These are phyloP conservation scores for Blepharisma japonicum DNA, from an alignment of 73 alveolate genomes.

Conservation along the genomic window DNA sequence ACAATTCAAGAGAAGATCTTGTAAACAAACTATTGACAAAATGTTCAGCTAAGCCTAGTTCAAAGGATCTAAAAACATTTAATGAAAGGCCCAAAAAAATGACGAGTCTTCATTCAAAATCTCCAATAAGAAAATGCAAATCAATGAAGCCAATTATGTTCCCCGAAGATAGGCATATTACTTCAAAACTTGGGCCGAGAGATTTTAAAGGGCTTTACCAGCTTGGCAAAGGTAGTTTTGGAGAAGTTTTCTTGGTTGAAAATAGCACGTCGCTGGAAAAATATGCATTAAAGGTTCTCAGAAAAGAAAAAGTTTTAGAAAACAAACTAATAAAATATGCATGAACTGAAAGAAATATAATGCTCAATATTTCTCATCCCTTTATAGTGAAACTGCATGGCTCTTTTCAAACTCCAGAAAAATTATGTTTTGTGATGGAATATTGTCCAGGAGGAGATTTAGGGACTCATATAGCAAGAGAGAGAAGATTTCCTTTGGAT, in stretches of 20 bases:
- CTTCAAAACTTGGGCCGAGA: constrained; percentile 7
- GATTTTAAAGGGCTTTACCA: neutral
- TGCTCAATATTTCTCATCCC: constrained; percentile 62
- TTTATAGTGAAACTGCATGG: constrained; percentile 60
- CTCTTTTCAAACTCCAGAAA: constrained; percentile 72
- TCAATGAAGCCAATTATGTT: neutral
- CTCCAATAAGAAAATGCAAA: neutral
- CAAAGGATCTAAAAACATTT: neutral
- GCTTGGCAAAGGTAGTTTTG: constrained; percentile 23
- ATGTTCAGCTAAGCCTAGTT: neutral
- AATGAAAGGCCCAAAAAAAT: constrained; percentile 7
- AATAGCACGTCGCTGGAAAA: neutral
- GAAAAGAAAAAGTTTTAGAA: neutral
- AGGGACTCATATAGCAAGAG: constrained; percentile 49
- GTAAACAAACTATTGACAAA: constrained; percentile 18
- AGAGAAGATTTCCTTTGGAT: constrained; percentile 49
- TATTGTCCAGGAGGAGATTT: constrained; percentile 78
- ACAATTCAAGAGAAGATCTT: constrained; percentile 24
- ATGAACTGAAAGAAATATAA: constrained; percentile 60
- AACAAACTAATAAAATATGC: neutral
- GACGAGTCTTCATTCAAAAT: neutral
- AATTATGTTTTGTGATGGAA: constrained; percentile 57
- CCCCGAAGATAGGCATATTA: no score
- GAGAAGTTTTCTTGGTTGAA: constrained; percentile 16
- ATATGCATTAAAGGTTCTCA: neutral